Evolutionary conservation across 495 filamentous ascomycete genomes (phyloP).

Genomic region (Aspergillus saccharolyticus): DNA sequence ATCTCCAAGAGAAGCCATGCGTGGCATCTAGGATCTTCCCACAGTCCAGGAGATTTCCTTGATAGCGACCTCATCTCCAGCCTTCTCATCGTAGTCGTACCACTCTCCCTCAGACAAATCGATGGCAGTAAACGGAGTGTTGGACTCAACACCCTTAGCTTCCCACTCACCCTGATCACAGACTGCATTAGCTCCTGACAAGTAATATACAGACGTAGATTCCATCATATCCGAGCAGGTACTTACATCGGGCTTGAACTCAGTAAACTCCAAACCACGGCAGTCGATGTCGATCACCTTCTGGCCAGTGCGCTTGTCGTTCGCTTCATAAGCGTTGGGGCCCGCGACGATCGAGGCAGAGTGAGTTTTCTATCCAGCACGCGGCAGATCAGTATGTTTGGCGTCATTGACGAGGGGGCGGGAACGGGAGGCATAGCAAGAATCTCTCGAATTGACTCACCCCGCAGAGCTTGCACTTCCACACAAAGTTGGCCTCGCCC

Average conservation of each 20-base stretch:
- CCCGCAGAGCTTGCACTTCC: slow-evolving; percentile 92
- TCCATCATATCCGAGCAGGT: not conserved
- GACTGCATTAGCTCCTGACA: not conserved
- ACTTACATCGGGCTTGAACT: slow-evolving; percentile 81
- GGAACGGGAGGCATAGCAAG: not conserved
- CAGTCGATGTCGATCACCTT: slow-evolving; percentile 90
- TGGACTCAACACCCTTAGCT: slow-evolving; percentile 72
- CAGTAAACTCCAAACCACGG: slow-evolving; percentile 83
- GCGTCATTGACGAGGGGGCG: too few relatives aligned
- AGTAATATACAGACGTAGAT: too few relatives aligned
- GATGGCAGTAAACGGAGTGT: slow-evolving; percentile 70
- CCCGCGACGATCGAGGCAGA: slow-evolving; percentile 65
- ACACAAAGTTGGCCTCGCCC: slow-evolving; percentile 96
- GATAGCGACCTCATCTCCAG: slow-evolving; percentile 77
- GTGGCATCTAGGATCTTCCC: slow-evolving; percentile 31
- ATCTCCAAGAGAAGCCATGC: not conserved
- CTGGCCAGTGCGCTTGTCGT: slow-evolving; percentile 59
- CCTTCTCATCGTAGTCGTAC: slow-evolving; percentile 85
- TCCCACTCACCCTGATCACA: slow-evolving; percentile 73
- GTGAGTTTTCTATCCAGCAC: slow-evolving; percentile 50
- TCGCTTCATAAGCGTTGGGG: slow-evolving; percentile 60
- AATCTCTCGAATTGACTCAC: slow-evolving; percentile 34
- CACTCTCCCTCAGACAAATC: slow-evolving; percentile 84
- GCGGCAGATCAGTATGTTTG: not conserved
- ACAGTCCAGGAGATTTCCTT: slow-evolving; percentile 91